These are phyloP conservation scores for Drechslera avenae DNA, from an alignment of 2,329 filamentous ascomycete species.

Conservation along the genomic window DNA sequence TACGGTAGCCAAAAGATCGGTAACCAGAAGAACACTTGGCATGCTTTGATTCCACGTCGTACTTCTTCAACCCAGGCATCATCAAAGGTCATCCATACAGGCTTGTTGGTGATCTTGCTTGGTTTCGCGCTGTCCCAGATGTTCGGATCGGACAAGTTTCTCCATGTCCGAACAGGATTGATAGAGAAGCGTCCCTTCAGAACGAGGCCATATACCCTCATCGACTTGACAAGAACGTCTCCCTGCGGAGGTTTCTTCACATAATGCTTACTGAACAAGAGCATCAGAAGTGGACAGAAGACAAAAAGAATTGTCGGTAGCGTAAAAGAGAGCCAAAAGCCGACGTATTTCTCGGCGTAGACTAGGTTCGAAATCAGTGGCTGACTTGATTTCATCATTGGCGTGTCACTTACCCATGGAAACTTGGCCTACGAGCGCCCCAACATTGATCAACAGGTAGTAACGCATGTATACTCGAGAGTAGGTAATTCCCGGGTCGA, in stretches of 20 bases:
- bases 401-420: conserved; percentile 53
- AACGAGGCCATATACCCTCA: conserved; percentile 63
- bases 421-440: conserved; percentile 65
- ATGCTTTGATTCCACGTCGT: conserved; percentile 28
- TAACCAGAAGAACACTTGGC: conserved; percentile 57
- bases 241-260: conserved; percentile 65
- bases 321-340: conserved; percentile 73
- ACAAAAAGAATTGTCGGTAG: conserved; percentile 69
- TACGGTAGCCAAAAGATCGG: conserved; percentile 60
- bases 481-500: conserved; percentile 69
- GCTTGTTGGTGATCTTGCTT: conserved; percentile 61
- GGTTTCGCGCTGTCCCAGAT: conserved; percentile 63
- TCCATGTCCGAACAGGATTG: conserved; percentile 59
- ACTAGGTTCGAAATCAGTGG: conserved; percentile 43
- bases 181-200: conserved; percentile 65
- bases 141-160: conserved; percentile 52
- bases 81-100: conserved; percentile 78
- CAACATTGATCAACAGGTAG: conserved; percentile 73
- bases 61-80: conserved; percentile 73
- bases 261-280: conserved; percentile 40
- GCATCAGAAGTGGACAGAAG: conserved; percentile 62
- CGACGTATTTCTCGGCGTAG: conserved; percentile 74
- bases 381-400: neutral
- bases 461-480: conserved; percentile 71
- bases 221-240: conserved; percentile 71